phyloP scores from a whole-genome alignment of 495 filamentous ascomycete genomes.

The Polyplosphaeria fusca region DNA sequence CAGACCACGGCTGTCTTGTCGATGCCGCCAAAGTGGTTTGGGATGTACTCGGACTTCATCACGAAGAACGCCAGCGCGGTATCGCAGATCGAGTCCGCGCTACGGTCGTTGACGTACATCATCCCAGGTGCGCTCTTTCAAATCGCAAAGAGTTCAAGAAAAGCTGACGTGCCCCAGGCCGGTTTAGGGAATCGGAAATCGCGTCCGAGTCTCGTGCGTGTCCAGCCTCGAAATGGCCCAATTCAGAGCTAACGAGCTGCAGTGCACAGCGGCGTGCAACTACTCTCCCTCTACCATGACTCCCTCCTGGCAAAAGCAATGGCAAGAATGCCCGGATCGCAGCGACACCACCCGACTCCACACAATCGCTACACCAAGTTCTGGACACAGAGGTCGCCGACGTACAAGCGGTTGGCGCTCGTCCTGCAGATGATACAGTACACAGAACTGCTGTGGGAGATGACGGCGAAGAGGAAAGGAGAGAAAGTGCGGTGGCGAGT shows the following conservation, averaged over 20 bases:
- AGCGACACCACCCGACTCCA: slow-evolving; percentile 57
- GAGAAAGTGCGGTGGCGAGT: slow-evolving; percentile 85
- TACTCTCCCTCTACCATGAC: slow-evolving; percentile 93
- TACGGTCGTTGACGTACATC: slow-evolving; percentile 90
- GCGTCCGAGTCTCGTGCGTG: slow-evolving; percentile 77
- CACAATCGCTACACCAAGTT: slow-evolving; percentile 89
- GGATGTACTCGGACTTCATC: slow-evolving; percentile 86
- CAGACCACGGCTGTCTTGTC: slow-evolving; percentile 37
- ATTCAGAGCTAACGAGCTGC: slow-evolving; percentile 5
- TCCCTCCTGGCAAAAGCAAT: slow-evolving; percentile 71
- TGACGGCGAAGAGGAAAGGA: slow-evolving; percentile 78
- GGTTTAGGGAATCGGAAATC: slow-evolving; percentile 89
- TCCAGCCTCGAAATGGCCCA: not conserved
- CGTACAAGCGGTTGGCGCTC: slow-evolving; percentile 75
- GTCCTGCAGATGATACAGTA: slow-evolving; percentile 87
- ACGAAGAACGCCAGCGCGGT: slow-evolving; percentile 89
- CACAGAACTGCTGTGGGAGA: slow-evolving; percentile 83
- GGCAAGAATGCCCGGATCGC: slow-evolving; percentile 44
- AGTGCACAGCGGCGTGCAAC: slow-evolving; percentile 81
- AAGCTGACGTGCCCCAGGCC: slow-evolving; percentile 53
- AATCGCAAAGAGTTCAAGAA: not conserved
- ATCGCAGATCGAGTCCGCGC: slow-evolving; percentile 84
- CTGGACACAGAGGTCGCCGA: slow-evolving; percentile 70
- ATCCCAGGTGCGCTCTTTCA: slow-evolving; percentile 66
- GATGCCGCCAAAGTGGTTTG: slow-evolving; percentile 69